A percentile compares a stretch with the other conserved stretches of the same genome.
phyloP scores from a whole-genome alignment of 2,329 filamentous ascomycete species.

The Penicillium psychrosexuale region DNA sequence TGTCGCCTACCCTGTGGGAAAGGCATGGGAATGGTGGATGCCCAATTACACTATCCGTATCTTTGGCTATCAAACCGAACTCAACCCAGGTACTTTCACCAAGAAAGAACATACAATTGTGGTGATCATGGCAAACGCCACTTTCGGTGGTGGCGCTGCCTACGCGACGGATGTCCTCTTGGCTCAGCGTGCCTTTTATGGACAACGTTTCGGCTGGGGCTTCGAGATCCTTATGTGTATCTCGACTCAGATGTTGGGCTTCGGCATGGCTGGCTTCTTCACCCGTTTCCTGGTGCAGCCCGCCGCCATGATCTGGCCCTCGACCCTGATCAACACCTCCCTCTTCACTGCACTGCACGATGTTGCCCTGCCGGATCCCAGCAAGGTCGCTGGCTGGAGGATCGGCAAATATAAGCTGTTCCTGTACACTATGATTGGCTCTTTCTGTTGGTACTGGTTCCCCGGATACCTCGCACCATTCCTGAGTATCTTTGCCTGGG shows the following conservation, averaged over 20 bases:
- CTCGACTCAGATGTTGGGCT: slow-evolving; percentile 67
- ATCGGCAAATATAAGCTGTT: slow-evolving; percentile 68
- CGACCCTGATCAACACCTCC: slow-evolving; percentile 62
- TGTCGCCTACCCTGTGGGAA: slow-evolving; percentile 55
- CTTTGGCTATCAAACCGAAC: slow-evolving; percentile 39
- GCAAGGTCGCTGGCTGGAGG: slow-evolving; percentile 59
- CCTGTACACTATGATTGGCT: slow-evolving; percentile 53
- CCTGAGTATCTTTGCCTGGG: slow-evolving; percentile 67
- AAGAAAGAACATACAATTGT: slow-evolving; percentile 49
- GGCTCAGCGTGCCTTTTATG: slow-evolving; percentile 69
- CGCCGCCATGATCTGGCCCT: slow-evolving; percentile 73
- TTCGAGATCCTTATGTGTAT: slow-evolving; percentile 67
- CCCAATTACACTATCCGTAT: slow-evolving; percentile 36
- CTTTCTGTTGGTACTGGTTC: slow-evolving; percentile 67
- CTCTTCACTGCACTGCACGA: slow-evolving; percentile 74
- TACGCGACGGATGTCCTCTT: slow-evolving; percentile 74
- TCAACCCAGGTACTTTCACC: slow-evolving; percentile 47
- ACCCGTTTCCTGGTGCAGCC: slow-evolving; percentile 56
- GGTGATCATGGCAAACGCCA: slow-evolving; percentile 61
- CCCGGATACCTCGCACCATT: slow-evolving; percentile 68
- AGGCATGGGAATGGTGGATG: slow-evolving; percentile 41
- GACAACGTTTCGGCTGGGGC: slow-evolving; percentile 63
- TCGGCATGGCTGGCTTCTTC: slow-evolving; percentile 67
- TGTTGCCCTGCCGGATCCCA: slow-evolving; percentile 53
- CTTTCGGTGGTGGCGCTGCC: slow-evolving; percentile 57